A percentile compares a stretch with the other conserved stretches of the same genome.
phyloP scores from a whole-genome alignment of 257 asterid species.

The Solanum acaule region DNA sequence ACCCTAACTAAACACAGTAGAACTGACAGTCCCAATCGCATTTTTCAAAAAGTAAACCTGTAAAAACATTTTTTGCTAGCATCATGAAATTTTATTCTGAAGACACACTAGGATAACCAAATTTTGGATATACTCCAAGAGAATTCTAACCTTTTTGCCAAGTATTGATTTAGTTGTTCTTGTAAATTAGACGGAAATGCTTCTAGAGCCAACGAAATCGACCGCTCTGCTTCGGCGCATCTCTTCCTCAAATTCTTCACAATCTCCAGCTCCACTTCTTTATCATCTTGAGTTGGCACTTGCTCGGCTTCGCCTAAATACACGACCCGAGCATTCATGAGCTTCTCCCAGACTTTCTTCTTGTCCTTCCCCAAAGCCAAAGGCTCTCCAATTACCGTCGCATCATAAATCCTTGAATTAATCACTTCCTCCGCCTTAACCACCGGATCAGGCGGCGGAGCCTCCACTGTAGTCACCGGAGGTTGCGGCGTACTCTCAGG shows the following conservation, averaged over 20 bases:
- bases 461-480: slow-evolving; percentile 6
- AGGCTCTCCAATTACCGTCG: slow-evolving; percentile 68
- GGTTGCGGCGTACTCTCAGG: slow-evolving; percentile 6
- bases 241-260: slow-evolving; percentile 51
- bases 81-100: not conserved
- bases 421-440: slow-evolving; percentile 40
- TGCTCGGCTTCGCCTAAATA: slow-evolving; percentile 89
- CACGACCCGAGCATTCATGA: slow-evolving; percentile 63
- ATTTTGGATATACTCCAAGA: not conserved
- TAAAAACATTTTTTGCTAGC: not conserved
- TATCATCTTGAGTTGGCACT: slow-evolving; percentile 68
- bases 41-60: not conserved
- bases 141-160: slow-evolving; percentile 41
- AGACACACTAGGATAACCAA: not conserved
- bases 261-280: slow-evolving; percentile 70
- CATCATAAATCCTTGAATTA: slow-evolving; percentile 69
- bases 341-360: slow-evolving; percentile 68
- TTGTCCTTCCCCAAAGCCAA: slow-evolving; percentile 54
- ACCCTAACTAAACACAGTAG: not conserved
- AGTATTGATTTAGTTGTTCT: slow-evolving; percentile 47
- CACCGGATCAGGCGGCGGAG: not conserved
- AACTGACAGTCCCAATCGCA: not conserved
- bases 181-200: slow-evolving; percentile 68
- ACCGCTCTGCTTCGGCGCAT: slow-evolving; percentile 42
- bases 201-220: slow-evolving; percentile 56